Evolutionary conservation across 164 flowering plant species (phyloP), one percentile per base, ranked within the genome.

Genomic region (Tetrastigma voinierianum): DNA sequence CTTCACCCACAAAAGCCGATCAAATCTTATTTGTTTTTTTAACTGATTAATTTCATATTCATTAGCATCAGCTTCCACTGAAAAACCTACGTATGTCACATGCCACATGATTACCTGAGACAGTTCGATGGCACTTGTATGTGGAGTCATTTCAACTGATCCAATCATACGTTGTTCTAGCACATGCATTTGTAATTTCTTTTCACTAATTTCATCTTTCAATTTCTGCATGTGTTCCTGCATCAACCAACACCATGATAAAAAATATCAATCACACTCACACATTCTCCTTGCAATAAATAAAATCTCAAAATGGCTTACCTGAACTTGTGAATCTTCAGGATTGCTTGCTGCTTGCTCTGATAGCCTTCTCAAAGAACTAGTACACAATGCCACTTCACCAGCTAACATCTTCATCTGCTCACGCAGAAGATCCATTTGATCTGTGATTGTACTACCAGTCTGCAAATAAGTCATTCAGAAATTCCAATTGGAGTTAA

Each of bases 321-420:
- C 96, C 82, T 78, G 80, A 51, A 86, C 57, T 59, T 84, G 77
- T 24, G 59, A 65, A 80, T 85, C 88, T 24, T 77, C 88, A 52
- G 96, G 91, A 64, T 74, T 79, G 64, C 69, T 76, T 48, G 79
- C 80, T 71, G 89, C 89, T 76, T 86, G 84, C 60, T 90, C 95
- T 46, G 89, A 80, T 64, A 92, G 68, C 74, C 98, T 74, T 78
- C 84, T 90, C 73, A 90, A 72, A 62, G 96, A 83, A 80, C 95
- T 92, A 44, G 87, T 83, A 55, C 77, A 80, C 59, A 90, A 68
- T 59, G 98, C 98, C 55, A 92, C 82, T 58, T 92, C 98, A 51
- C 93, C 98, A 60, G 94, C 94, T 59, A 92, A 69, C 84, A 89
- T 78, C 71, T 90, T 90, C 63, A 83, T 76, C 77, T 92, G 96